Evolutionary conservation across 176 grass and related monocot species (phyloP).

Genomic region (Cenchrus americanus): DNA sequence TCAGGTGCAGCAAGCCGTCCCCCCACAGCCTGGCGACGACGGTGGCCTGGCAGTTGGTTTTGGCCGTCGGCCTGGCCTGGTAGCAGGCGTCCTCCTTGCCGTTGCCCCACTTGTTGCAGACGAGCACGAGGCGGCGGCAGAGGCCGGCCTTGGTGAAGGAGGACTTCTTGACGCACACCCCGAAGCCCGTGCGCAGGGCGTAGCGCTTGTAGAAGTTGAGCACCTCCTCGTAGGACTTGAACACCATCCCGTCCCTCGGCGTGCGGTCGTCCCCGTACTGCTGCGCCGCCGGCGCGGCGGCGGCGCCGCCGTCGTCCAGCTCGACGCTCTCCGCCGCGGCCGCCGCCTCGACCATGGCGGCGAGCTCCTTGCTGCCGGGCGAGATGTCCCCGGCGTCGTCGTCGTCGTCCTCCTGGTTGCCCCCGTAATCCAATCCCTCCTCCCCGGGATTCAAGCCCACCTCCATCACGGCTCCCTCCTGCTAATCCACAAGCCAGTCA

Average conservation of each 20-base stretch:
- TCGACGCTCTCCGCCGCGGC: conserved; percentile 51
- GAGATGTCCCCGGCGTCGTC: conserved; percentile 51
- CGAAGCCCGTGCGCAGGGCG: conserved; percentile 71
- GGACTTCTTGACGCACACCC: conserved; percentile 82
- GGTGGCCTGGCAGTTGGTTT: conserved; percentile 83
- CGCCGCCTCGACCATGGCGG: conserved; percentile 44
- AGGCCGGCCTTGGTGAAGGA: conserved; percentile 80
- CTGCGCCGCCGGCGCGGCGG: not conserved
- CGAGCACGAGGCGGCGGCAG: conserved; percentile 71
- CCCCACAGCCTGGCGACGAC: conserved; percentile 64
- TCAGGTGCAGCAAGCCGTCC: conserved; percentile 69
- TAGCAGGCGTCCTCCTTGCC: conserved; percentile 78
- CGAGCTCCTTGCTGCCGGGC: conserved; percentile 43
- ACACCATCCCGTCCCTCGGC: conserved; percentile 74
- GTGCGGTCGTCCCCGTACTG: conserved; percentile 57
- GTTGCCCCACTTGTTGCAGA: conserved; percentile 69
- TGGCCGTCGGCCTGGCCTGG: conserved; percentile 71
- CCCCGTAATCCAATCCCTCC: conserved; percentile 38
- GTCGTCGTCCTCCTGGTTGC: conserved; percentile 48
- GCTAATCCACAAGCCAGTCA: conserved; percentile 13
- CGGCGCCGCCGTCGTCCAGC: conserved; percentile 31
- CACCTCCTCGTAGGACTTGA: conserved; percentile 82
- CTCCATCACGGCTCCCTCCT: conserved; percentile 34
- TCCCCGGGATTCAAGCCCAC: conserved; percentile 42
- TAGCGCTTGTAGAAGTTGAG: conserved; percentile 83